phyloP scores from a whole-genome alignment of 371 early-diverging fungal species.

The Smittium mucronatum region DNA sequence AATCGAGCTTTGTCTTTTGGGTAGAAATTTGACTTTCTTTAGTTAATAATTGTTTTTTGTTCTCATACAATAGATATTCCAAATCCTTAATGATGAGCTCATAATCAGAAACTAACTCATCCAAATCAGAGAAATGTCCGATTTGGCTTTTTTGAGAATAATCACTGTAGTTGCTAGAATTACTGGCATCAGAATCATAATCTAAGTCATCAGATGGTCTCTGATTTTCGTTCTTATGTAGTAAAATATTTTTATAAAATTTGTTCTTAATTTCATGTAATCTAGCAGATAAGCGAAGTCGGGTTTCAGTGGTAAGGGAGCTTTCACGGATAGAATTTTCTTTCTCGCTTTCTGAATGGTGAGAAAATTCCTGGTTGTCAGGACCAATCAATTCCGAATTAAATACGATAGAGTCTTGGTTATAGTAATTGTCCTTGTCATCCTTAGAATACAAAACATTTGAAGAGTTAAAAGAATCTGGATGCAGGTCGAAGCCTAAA shows the following conservation, averaged over 20 bases:
- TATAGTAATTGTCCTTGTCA: neutral
- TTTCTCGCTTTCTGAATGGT: neutral
- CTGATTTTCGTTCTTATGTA: neutral
- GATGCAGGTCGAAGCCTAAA: neutral
- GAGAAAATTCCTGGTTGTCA: too few relatives aligned
- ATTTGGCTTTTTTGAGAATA: too few relatives aligned
- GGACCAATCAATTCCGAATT: too few relatives aligned
- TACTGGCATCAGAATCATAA: neutral
- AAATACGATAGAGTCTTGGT: neutral
- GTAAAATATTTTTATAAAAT: neutral
- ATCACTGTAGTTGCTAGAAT: neutral
- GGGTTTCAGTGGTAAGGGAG: neutral
- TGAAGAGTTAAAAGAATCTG: neutral
- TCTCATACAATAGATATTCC: slow-evolving; percentile 19
- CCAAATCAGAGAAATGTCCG: slow-evolving; percentile 18
- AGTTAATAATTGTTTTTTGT: slow-evolving; percentile 15
- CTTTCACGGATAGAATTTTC: neutral
- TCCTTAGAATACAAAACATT: neutral
- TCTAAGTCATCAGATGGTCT: neutral
- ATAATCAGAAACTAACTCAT: slow-evolving; percentile 26
- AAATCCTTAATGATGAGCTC: slow-evolving; percentile 20
- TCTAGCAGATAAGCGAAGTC: neutral
- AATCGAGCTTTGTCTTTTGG: slow-evolving; percentile 22
- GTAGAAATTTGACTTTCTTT: slow-evolving; percentile 20
- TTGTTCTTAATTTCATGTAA: neutral